Evolutionary conservation across 2,329 filamentous ascomycete species (phyloP).

Genomic region (Teratosphaeria viscida): DNA sequence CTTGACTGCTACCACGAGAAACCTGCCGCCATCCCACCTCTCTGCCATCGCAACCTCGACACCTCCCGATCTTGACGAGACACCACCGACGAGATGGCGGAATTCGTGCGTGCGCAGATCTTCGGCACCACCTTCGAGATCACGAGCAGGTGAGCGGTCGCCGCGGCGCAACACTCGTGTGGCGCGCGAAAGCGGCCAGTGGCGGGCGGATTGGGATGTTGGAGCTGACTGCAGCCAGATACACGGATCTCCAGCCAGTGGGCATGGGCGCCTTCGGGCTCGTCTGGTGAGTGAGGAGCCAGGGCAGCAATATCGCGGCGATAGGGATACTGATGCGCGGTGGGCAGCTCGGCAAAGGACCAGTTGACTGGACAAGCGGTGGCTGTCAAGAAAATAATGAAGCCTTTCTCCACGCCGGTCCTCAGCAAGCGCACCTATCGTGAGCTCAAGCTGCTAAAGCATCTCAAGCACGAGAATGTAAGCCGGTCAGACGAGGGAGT

Average conservation of each 20-base stretch:
- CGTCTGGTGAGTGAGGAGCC: constrained; percentile 58
- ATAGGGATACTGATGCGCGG: background rate
- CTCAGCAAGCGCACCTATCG: constrained; percentile 95
- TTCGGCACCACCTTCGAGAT: constrained; percentile 99
- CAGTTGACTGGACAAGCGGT: constrained; percentile 95
- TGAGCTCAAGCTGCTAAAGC: constrained; percentile 94
- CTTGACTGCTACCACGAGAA: too few species aligned
- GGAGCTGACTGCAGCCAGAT: constrained; percentile 45
- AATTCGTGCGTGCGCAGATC: constrained; percentile 98
- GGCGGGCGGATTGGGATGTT: constrained; percentile 1
- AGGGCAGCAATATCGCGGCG: background rate
- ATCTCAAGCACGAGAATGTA: constrained; percentile 94
- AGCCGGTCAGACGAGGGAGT: constrained; percentile 1
- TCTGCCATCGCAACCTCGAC: background rate
- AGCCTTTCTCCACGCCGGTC: constrained; percentile 98
- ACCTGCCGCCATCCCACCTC: background rate
- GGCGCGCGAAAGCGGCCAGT: background rate
- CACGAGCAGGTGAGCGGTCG: constrained; percentile 67
- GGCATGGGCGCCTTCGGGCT: constrained; percentile 98
- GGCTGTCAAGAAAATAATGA: constrained; percentile 99
- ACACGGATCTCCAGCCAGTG: constrained; percentile 94
- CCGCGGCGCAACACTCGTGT: constrained; percentile 6
- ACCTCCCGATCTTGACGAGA: background rate
- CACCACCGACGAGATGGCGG: constrained; percentile 62
- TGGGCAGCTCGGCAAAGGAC: constrained; percentile 78